A percentile compares a stretch with the other conserved stretches of the same genome.
Conservation (phyloP, 2,329 filamentous ascomycete genomes). For the Trichoderma hamatum region DNA sequence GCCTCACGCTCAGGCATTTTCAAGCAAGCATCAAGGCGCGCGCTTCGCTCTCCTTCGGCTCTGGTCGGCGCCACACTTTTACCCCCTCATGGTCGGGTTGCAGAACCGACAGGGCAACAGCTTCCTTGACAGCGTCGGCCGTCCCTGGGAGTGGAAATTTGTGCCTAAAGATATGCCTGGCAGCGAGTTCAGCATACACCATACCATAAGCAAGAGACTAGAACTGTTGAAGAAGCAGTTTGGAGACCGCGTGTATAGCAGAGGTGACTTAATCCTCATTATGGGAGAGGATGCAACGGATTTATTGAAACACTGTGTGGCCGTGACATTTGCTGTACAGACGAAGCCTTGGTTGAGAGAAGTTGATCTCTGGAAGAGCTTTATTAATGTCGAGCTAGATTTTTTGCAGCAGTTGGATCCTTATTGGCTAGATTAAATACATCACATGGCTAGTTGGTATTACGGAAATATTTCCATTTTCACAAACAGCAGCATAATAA, state of each 20-base stretch:
- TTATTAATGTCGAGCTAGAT: constrained; percentile 35
- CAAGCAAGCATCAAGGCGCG: constrained; percentile 23
- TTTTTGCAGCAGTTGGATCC: constrained; percentile 31
- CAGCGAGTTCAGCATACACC: constrained; percentile 35
- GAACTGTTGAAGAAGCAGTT: constrained; percentile 30
- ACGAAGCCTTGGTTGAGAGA: constrained; percentile 38
- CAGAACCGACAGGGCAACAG: constrained; percentile 29
- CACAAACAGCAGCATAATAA: neutral
- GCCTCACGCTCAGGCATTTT: constrained; percentile 30
- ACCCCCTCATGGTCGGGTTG: constrained; percentile 36
- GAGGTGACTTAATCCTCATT: constrained; percentile 35
- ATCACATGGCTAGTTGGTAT: neutral
- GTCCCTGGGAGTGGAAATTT: constrained; percentile 37
- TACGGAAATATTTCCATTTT: neutral
- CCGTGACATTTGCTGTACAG: constrained; percentile 36
- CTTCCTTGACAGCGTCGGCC: constrained; percentile 35
- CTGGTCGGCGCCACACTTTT: constrained; percentile 38
- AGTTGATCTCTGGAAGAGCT: constrained; percentile 38
- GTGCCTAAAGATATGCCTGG: constrained; percentile 36
- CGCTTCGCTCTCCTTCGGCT: constrained; percentile 36
- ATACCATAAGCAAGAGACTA: constrained; percentile 24
- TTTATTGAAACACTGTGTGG: constrained; percentile 33
- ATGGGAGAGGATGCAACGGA: constrained; percentile 34
- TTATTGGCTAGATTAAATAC: constrained; percentile 32
- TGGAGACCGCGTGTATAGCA: constrained; percentile 29